These are phyloP conservation scores for Aspergillus aculeatinus DNA, from an alignment of 2,329 filamentous ascomycete genomes.

Conservation along the genomic window DNA sequence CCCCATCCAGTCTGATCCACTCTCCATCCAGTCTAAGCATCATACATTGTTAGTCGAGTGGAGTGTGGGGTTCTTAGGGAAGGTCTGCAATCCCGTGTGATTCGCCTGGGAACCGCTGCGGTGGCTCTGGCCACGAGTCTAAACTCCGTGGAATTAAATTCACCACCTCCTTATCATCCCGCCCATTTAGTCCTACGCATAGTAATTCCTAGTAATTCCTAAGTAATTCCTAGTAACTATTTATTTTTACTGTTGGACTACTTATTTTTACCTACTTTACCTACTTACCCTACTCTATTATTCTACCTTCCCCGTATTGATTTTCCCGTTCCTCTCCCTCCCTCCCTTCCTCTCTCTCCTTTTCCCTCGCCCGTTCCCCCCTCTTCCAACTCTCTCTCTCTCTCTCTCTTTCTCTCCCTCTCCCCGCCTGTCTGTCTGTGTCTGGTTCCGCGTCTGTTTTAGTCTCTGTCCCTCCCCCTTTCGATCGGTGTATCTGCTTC, in stretches of 20 bases:
- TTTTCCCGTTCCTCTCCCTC: constrained; percentile 13
- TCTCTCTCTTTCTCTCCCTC: constrained; percentile 46
- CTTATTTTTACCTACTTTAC: neutral
- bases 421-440: constrained; percentile 9
- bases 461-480: constrained; percentile 6
- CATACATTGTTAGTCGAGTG: constrained; percentile 20
- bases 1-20: neutral
- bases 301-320: constrained; percentile 13
- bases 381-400: constrained; percentile 4
- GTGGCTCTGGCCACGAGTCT: constrained; percentile 13
- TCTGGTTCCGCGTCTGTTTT: constrained; percentile 11
- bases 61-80: neutral
- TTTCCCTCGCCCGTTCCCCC: constrained; percentile 9
- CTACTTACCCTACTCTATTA: constrained; percentile 7
- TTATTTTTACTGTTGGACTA: neutral
- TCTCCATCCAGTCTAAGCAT: constrained; percentile 21
- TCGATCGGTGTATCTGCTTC: constrained; percentile 4
- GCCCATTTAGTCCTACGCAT: neutral
- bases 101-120: neutral
- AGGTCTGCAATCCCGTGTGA: neutral
- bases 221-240: no score
- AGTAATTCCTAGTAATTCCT: no score
- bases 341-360: neutral
- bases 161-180: neutral
- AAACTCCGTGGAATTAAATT: neutral